These are phyloP conservation scores for Agarophyton chilense DNA, from an alignment of 23 red algal species.

Conservation along the genomic window DNA sequence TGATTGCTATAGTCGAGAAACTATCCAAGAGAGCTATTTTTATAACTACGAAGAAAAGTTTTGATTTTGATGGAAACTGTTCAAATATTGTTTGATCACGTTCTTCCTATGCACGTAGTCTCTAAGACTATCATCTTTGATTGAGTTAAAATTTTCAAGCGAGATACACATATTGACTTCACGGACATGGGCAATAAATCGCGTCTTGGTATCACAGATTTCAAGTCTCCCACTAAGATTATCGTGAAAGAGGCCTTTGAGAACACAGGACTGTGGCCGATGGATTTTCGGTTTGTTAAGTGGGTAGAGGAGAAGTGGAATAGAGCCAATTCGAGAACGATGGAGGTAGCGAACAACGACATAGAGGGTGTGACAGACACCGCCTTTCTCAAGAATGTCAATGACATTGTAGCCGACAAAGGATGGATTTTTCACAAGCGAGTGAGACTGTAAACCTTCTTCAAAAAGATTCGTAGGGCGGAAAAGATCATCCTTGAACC, in stretches of 20 bases:
- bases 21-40: too few species aligned
- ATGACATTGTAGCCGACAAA: neutral
- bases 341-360: too few species aligned
- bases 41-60: too few species aligned
- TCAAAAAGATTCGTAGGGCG: neutral
- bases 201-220: neutral
- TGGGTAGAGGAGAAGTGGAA: neutral
- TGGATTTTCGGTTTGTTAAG: constrained; percentile 37
- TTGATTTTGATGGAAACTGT: too few species aligned
- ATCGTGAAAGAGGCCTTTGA: neutral
- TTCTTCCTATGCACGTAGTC: too few species aligned
- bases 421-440: neutral
- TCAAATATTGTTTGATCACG: too few species aligned
- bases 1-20: too few species aligned
- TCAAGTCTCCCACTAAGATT: neutral
- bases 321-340: too few species aligned
- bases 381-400: neutral
- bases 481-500: too few species aligned
- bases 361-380: neutral
- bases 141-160: too few species aligned
- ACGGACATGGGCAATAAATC: neutral
- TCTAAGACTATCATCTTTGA: too few species aligned
- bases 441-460: neutral
- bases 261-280: neutral
- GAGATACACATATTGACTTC: neutral